Evolutionary conservation across 768 basidiomycete species (phyloP).

Genomic region (Xerocomus potaroensis): DNA sequence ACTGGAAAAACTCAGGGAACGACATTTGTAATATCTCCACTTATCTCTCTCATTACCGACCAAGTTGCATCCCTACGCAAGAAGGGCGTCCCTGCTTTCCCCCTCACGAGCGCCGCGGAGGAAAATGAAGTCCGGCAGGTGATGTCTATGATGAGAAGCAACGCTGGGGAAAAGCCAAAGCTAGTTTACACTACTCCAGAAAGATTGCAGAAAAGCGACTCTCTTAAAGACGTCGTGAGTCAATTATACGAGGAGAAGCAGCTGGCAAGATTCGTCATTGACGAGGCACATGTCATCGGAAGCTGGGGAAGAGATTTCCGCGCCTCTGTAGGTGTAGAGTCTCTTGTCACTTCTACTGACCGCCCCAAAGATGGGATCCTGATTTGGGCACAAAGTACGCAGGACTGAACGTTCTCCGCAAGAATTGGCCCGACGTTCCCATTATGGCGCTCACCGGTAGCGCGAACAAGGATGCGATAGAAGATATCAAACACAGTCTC

Average conservation of each 20-base stretch:
- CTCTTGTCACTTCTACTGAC: slow-evolving; percentile 1
- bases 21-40: slow-evolving; percentile 86
- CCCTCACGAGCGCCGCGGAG: slow-evolving; percentile 57
- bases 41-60: slow-evolving; percentile 85
- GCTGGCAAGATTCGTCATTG: slow-evolving; percentile 88
- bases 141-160: slow-evolving; percentile 40
- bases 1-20: slow-evolving; percentile 72
- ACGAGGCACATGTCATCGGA: slow-evolving; percentile 94
- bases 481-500: slow-evolving; percentile 75
- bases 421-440: slow-evolving; percentile 73
- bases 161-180: slow-evolving; percentile 43
- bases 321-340: slow-evolving; percentile 53
- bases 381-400: slow-evolving; percentile 50
- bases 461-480: slow-evolving; percentile 71
- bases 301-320: slow-evolving; percentile 96
- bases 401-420: slow-evolving; percentile 61
- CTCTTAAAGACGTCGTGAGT: slow-evolving; percentile 51
- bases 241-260: slow-evolving; percentile 52
- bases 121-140: slow-evolving; percentile 37
- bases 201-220: slow-evolving; percentile 61
- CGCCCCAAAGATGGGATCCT: slow-evolving; percentile 5
- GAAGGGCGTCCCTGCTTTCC: slow-evolving; percentile 65
- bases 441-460: slow-evolving; percentile 98
- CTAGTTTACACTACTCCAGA: slow-evolving; percentile 93
- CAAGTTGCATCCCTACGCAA: slow-evolving; percentile 68